Base-by-base conservation (phyloP, 331 rosid species). In the Rosa hybrid region DNA sequence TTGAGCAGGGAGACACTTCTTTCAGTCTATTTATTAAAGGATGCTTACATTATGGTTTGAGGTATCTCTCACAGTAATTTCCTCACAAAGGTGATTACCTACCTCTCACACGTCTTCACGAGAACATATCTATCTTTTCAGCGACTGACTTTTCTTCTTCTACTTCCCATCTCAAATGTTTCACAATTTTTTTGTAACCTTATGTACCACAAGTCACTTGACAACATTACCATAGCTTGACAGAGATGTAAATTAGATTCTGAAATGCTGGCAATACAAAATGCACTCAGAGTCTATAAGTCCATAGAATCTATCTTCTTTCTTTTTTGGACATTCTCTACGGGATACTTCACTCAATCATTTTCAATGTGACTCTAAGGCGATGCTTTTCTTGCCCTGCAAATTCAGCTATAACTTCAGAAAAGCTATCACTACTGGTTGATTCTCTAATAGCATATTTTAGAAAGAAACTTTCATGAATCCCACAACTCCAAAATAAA, bases 321-420 rank as follows among this genome's bases (percentile, higher is more conserved):
- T 25, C n/a, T 5, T 68, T 68, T 39, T 17, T 8, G 6, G 8
- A 8, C 5, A 42, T 69, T 13, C 6, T n/a, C n/a, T 44, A 44
- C 39, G 12, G 4, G 2, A 17, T 21, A 5, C n/a, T 71, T 45
- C 54, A 39, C 3, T 39, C 49, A 75, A 57, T 42, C 49, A 49
- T 18, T 14, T 18, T 30, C 39, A 73, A 51, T 34, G 27, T 17
- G 49, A 49, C 30, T 27, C 46, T 34, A 73, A 39, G 20, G 17
- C 12, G 48, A 73, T 73, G 65, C 64, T 73, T 14, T 16, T 54
- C 12, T 50, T 27, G 63, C 77, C 45, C 76, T 7, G 76, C 62
- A 72, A 4, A 72, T 30, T 49, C 77, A 72, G 64, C 25, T 57
- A 49, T 27, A 72, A 34, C 38, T 34, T 34, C 3, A 34, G 38